Base-by-base conservation (phyloP, 2,329 filamentous ascomycete species). In the Emergomyces orientalis region DNA sequence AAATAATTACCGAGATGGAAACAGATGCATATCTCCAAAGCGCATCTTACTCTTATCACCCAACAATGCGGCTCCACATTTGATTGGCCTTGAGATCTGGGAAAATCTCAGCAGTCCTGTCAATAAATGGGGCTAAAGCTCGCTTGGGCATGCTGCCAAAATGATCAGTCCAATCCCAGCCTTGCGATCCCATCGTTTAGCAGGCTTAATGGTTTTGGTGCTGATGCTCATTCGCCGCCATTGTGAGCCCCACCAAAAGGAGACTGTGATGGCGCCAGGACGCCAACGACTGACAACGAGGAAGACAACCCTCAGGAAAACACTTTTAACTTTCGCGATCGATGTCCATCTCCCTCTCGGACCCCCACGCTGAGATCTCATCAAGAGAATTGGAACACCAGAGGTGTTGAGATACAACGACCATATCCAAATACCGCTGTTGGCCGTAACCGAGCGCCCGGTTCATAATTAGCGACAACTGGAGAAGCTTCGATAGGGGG, bases 91-190 rank as follows among this genome's bases (percentile, higher is more conserved):
- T 22, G 22, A 3, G 22, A 9, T 52, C 49, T 30, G 14, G 47
- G 22, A 22, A 13, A 49, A 3, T 45, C n/a, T 22, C 47, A 37
- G 27, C 52, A 17, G 37, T 37, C 34, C 32, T 32, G 8, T 56
- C 19, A n/a, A 56, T 19, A 52, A 22, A 52, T 37, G 34, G 34
- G 34, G 25, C 14, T 11, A 54, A 54, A 17, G 51, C 6, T 54
- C 19, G n/a, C 37, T 27, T 57, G n/a, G 34, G 32, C n/a, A 19
- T 34, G n/a, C 27, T 19, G 41, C 39, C 45, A 47, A n/a, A 1
- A 32, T 34, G 25, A 39, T 34, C 57, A 47, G 41, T 49, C 45
- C 57, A 60, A 60, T 60, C 41, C 30, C 27, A 60, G 30, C 25
- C 19, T 11, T 60, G 11, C 57, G 45, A 60, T 47, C 57, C 41